Percentiles rank a stretch among this genome's conserved stretches.
phyloP scores from a whole-genome alignment of 2,329 filamentous ascomycete species.

The Arthrobotrys musiformis region DNA sequence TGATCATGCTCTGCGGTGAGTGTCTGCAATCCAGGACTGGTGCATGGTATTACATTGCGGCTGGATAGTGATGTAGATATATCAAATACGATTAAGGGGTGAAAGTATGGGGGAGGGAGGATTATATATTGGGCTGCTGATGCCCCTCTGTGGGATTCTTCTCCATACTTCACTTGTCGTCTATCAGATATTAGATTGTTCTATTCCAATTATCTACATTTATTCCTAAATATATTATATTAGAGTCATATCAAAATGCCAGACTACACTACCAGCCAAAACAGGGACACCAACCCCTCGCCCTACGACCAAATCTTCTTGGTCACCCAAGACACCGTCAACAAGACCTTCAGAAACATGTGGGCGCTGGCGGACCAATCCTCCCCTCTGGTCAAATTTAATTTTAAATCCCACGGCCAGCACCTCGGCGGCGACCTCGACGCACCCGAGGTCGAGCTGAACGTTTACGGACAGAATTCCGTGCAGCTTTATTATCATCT shows the following conservation, averaged over 20 bases:
- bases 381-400: background rate
- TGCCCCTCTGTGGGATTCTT: no score
- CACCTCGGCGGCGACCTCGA: background rate
- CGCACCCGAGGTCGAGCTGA: background rate
- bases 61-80: no score
- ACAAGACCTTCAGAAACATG: background rate
- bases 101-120: no score
- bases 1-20: no score
- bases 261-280: background rate
- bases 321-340: background rate
- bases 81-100: no score
- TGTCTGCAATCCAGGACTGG: no score
- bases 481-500: background rate
- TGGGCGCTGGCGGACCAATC: background rate
- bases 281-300: background rate
- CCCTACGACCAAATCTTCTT: constrained; percentile 2
- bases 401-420: background rate
- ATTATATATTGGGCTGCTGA: no score
- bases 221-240: background rate
- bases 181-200: no score
- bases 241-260: background rate
- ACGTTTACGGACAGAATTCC: background rate
- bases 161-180: no score
- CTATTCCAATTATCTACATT: background rate
- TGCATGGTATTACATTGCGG: no score